Evolutionary conservation across 257 asterid species (phyloP), one percentile per base, ranked within the genome.

Genomic region (Eustoma russellianum): DNA sequence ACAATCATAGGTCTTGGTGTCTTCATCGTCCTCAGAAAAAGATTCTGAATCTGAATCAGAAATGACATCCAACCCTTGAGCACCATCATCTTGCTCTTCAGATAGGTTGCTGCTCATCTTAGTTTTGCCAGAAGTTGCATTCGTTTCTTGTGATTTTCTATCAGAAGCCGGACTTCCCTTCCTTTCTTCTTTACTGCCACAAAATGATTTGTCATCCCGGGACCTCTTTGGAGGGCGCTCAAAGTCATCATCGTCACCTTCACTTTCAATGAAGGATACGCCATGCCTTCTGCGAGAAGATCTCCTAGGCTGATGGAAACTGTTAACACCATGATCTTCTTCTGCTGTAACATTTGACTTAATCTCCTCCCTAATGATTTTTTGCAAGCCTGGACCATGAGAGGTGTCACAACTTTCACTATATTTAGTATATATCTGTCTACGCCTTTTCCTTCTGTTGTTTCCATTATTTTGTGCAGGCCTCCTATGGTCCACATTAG

Each of bases 241-340:
- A 57, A 54, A 46, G 34, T 66, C 77, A 61, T 69, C 77, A 66
- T 74, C 78, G 45, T 72, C 88, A 56, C 57, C 76, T 28, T 44
- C 70, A 67, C 55, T 74, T 70, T 84, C 93, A 19, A 62, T 66
- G 70, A 82, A 82, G n/a, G n/a, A n/a, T 47, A 88, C 67, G 59
- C 71, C 52, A 57, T 78, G 84, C 73, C 83, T 75, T 53, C 56
- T 75, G 35, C 88, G 84, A 66, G 78, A 60, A 41, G 95, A 88
- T 73, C 91, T 78, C 41, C 86, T 78, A 12, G 73, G 60, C 33
- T n/a, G 30, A 35, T 47, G 70, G 49, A 4, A 46, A 60, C 60
- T 41, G 54, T 69, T 52, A 57, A 65, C 48, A 53, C 77, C 85
- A 70, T 73, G 66, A 49, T 59, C 61, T 59, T 61, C 48, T 46